Evolutionary conservation across 2,329 filamentous ascomycete species (phyloP).

Genomic region (Penicillium psychrosexuale): DNA sequence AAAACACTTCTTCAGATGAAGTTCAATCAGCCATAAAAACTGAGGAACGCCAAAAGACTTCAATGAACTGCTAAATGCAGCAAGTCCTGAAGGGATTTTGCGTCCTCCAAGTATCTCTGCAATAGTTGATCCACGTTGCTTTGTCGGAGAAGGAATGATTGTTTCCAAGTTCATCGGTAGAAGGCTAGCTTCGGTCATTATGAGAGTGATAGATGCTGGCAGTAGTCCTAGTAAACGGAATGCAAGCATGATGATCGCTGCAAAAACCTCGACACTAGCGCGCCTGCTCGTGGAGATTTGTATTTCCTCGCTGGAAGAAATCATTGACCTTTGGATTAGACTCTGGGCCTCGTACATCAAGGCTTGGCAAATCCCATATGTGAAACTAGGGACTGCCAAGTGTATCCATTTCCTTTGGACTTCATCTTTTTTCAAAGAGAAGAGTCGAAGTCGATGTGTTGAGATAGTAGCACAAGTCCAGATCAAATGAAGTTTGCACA

Average conservation of each 20-base stretch:
- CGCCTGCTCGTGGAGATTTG: neutral
- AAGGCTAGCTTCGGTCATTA: neutral
- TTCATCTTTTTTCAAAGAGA: neutral
- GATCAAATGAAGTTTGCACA: neutral
- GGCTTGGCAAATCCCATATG: neutral
- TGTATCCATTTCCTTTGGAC: neutral
- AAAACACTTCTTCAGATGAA: constrained; percentile 6
- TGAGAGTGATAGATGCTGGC: neutral
- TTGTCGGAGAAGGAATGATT: neutral
- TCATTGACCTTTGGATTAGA: neutral
- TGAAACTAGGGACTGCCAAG: neutral
- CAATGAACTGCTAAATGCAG: neutral
- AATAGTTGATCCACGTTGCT: neutral
- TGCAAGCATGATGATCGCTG: neutral
- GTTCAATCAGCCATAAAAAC: constrained; percentile 1
- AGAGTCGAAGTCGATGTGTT: neutral
- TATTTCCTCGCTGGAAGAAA: neutral
- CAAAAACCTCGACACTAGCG: neutral
- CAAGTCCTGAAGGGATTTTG: neutral
- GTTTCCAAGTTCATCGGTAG: neutral
- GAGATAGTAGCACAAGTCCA: constrained; percentile 1
- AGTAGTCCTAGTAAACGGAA: neutral
- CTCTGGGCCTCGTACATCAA: neutral
- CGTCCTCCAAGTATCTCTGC: neutral
- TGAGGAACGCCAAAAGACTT: neutral